Percentiles rank a stretch among this genome's conserved stretches.
Evolutionary conservation across 225 moss, liverwort and hornwort species (phyloP).

Genomic region (Anthoceros angustus): DNA sequence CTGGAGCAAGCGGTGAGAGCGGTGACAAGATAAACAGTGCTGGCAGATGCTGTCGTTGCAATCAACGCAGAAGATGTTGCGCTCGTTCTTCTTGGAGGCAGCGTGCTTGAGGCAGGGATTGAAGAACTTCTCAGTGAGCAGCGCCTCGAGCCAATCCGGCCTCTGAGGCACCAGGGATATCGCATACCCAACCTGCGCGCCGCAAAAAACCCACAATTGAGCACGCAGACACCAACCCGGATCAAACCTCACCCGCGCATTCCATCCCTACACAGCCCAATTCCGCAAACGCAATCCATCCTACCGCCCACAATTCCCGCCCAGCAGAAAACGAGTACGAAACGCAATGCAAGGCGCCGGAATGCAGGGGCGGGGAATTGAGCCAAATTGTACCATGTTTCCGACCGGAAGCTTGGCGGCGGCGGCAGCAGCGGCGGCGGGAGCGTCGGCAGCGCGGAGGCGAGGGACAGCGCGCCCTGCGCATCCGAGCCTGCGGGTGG

Average conservation of each 20-base stretch:
- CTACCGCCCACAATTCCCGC: not conserved
- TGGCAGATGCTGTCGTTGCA: slow-evolving; percentile 95
- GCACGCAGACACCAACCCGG: not conserved
- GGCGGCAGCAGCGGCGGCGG: not conserved
- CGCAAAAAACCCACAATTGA: not conserved
- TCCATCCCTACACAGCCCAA: no score
- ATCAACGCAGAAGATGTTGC: slow-evolving; percentile 94
- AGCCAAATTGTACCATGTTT: not conserved
- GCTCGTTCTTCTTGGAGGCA: slow-evolving; percentile 83
- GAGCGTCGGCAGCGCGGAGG: not conserved
- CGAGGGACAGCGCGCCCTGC: not conserved
- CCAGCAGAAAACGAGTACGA: not conserved
- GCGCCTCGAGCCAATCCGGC: slow-evolving; percentile 80
- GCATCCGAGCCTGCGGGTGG: slow-evolving; percentile 2
- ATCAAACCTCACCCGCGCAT: not conserved
- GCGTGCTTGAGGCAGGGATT: slow-evolving; percentile 67
- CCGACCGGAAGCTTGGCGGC: not conserved
- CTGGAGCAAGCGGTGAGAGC: slow-evolving; percentile 68
- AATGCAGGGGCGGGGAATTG: not conserved
- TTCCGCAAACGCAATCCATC: not conserved
- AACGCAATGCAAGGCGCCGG: not conserved
- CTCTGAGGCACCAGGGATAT: slow-evolving; percentile 60
- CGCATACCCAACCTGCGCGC: slow-evolving; percentile 65
- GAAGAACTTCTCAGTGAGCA: slow-evolving; percentile 80
- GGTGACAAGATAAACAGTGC: slow-evolving; percentile 82